Percentiles rank a stretch among this genome's conserved stretches.
Conservation (phyloP, 352 stramenopile species). For the Phytopythium kandeliae region DNA sequence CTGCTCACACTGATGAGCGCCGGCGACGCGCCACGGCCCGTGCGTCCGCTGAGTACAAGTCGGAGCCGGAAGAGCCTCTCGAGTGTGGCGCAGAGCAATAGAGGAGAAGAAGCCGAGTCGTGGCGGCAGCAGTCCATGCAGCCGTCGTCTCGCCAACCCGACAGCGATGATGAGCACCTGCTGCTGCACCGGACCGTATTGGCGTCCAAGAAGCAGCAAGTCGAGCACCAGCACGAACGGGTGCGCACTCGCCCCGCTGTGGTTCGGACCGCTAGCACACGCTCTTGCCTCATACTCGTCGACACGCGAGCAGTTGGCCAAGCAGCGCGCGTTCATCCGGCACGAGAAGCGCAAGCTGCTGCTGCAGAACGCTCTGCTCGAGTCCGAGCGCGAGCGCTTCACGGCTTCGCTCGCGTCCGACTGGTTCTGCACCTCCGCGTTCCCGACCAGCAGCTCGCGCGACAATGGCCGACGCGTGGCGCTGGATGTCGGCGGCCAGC, state of each 20-base stretch:
- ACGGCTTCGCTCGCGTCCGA: slow-evolving; percentile 60
- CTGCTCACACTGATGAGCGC: not conserved
- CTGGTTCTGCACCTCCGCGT: slow-evolving; percentile 66
- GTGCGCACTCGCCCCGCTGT: slow-evolving; percentile 15
- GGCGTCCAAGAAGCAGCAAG: slow-evolving; percentile 53
- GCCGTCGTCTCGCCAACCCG: not conserved
- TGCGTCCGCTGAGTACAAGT: slow-evolving; percentile 1
- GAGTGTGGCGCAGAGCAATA: not conserved
- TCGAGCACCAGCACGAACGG: slow-evolving; percentile 54
- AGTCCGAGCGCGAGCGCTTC: slow-evolving; percentile 71
- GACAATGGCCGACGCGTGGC: slow-evolving; percentile 26
- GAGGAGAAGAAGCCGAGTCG: not conserved
- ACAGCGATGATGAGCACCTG: slow-evolving; percentile 53
- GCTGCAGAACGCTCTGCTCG: slow-evolving; percentile 63
- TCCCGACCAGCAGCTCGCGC: slow-evolving; percentile 29
- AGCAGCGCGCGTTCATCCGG: slow-evolving; percentile 74
- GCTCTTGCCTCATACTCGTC: not conserved
- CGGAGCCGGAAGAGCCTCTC: slow-evolving; percentile 1
- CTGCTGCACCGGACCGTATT: slow-evolving; percentile 69
- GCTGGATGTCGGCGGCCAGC: slow-evolving; percentile 60
- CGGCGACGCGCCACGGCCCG: not conserved
- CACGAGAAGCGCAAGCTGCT: slow-evolving; percentile 74
- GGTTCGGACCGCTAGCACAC: not conserved
- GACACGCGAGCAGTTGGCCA: slow-evolving; percentile 31
- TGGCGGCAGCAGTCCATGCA: not conserved